phyloP scores from a whole-genome alignment of 2,329 filamentous ascomycete species.

The Dactylonectria macrodidyma region DNA sequence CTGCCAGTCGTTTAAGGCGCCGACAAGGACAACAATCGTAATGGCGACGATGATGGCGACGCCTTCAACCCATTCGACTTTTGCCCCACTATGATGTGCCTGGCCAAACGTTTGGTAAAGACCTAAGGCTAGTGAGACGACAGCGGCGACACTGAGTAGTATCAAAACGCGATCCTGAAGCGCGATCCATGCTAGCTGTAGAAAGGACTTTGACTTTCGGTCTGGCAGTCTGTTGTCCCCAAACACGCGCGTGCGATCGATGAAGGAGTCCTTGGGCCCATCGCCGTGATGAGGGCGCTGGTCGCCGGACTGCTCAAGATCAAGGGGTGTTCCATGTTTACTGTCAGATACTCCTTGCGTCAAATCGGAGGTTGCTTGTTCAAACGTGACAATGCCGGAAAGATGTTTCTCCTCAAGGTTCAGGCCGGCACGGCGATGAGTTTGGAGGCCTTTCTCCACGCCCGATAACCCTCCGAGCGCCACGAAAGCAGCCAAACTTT shows the following conservation, averaged over 20 bases:
- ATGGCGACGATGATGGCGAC: conserved; percentile 78
- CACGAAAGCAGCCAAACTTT: neutral
- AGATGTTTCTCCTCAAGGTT: conserved; percentile 68
- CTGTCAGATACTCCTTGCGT: no score
- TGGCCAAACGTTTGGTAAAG: conserved; percentile 76
- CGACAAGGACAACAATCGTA: conserved; percentile 74
- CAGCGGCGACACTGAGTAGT: conserved; percentile 74
- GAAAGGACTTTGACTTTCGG: conserved; percentile 75
- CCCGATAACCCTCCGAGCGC: conserved; percentile 59
- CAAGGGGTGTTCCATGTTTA: no score
- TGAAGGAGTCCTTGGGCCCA: no score
- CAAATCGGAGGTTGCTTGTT: no score
- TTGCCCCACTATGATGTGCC: conserved; percentile 56
- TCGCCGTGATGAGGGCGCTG: no score
- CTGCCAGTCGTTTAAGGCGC: conserved; percentile 77
- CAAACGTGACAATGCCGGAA: no score
- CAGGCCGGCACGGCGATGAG: conserved; percentile 78
- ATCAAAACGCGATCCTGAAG: conserved; percentile 79
- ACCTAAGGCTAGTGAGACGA: conserved; percentile 76
- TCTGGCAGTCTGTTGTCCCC: no score
- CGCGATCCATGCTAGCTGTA: conserved; percentile 74
- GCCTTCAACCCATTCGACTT: conserved; percentile 77
- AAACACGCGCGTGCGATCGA: no score
- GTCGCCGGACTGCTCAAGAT: no score
- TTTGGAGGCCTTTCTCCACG: conserved; percentile 81